Percentiles rank a stretch among this genome's conserved stretches.
phyloP scores from a whole-genome alignment of 2,329 filamentous ascomycete species.

The Colletotrichum magnum region DNA sequence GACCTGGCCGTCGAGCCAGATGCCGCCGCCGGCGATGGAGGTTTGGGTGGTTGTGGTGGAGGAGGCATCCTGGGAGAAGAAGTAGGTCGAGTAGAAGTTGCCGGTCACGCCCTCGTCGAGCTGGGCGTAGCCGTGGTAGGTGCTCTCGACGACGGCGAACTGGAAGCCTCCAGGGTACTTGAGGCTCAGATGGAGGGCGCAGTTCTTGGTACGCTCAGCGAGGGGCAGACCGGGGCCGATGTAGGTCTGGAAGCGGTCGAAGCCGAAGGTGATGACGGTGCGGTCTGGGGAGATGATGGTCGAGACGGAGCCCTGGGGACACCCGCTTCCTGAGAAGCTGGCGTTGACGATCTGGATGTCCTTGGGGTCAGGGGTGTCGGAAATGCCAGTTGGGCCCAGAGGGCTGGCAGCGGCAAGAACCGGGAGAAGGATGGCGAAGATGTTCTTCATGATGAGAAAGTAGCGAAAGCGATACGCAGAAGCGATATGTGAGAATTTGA shows the following conservation, averaged over 20 bases:
- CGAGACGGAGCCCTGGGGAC: constrained; percentile 59
- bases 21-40: constrained; percentile 57
- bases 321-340: constrained; percentile 60
- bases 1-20: constrained; percentile 59
- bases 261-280: constrained; percentile 63
- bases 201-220: constrained; percentile 60
- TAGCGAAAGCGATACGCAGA: not conserved
- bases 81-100: constrained; percentile 62
- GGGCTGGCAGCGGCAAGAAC: constrained; percentile 55
- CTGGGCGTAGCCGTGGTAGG: constrained; percentile 64
- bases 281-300: constrained; percentile 59
- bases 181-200: constrained; percentile 62
- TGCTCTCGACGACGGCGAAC: constrained; percentile 61
- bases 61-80: constrained; percentile 60
- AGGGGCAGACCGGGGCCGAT: constrained; percentile 57
- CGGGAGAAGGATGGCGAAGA: constrained; percentile 52
- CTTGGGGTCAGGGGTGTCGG: constrained; percentile 54
- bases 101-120: constrained; percentile 60
- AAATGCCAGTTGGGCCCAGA: constrained; percentile 47
- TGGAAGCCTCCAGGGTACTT: constrained; percentile 63
- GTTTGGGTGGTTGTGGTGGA: constrained; percentile 61
- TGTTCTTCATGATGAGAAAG: constrained; percentile 54
- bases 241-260: constrained; percentile 63
- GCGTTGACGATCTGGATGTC: constrained; percentile 58
- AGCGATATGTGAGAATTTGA: not conserved